Conservation (phyloP, 75 land plant species). For the Selaginella moellendorffii region DNA sequence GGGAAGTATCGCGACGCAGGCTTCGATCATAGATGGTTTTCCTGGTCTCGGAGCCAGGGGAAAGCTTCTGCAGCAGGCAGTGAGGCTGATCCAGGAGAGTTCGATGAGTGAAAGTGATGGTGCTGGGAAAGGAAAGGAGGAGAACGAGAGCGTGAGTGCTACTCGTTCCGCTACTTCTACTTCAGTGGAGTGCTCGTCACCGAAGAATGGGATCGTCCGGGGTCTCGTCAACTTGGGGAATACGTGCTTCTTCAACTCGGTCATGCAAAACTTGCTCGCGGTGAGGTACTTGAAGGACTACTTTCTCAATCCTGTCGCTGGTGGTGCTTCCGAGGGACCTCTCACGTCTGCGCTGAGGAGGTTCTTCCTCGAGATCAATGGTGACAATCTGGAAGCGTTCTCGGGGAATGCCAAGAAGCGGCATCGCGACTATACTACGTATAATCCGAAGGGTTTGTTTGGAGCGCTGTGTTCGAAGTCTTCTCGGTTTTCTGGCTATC, state of each 20-base stretch:
- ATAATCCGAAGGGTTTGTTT: slow-evolving; percentile 50
- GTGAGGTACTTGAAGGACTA: slow-evolving; percentile 44
- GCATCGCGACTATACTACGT: slow-evolving; percentile 14
- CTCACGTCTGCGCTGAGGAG: slow-evolving; percentile 49
- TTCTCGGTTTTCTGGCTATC: slow-evolving; percentile 81
- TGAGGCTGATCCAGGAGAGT: background rate
- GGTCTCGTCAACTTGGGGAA: slow-evolving; percentile 79
- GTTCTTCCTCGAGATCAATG: slow-evolving; percentile 37
- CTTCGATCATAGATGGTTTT: background rate
- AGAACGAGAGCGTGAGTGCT: slow-evolving; percentile 6
- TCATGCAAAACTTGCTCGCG: slow-evolving; percentile 70
- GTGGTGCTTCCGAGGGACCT: slow-evolving; percentile 29
- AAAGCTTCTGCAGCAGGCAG: background rate
- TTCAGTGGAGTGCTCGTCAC: background rate
- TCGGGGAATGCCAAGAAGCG: slow-evolving; percentile 4
- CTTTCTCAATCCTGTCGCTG: slow-evolving; percentile 19
- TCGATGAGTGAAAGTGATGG: background rate
- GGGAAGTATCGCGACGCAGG: slow-evolving; percentile 10
- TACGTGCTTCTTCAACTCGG: slow-evolving; percentile 93
- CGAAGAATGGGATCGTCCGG: slow-evolving; percentile 12
- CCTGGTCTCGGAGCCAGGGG: background rate
- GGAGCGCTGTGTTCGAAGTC: slow-evolving; percentile 59
- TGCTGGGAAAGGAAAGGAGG: background rate
- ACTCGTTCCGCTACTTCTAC: too few relatives aligned
- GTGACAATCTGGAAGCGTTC: background rate